A percentile compares a stretch with the other conserved stretches of the same genome.
phyloP scores from a whole-genome alignment of 169 alveolate genomes.

The Blepharisma undulans region DNA sequence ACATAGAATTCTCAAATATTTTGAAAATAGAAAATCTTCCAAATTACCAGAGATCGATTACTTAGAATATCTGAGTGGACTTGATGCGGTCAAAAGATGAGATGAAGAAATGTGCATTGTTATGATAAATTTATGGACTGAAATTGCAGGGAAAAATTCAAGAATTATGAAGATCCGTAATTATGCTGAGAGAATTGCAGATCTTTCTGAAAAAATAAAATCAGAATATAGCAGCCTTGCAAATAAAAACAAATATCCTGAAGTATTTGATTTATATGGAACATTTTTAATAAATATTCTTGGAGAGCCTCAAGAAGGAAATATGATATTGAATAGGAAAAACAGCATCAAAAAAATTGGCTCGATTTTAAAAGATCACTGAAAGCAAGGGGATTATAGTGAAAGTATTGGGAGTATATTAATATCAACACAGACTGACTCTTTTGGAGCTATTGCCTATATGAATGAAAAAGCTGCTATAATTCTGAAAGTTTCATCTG shows the following conservation, averaged over 20 bases:
- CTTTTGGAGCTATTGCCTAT: background rate
- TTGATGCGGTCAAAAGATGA: background rate
- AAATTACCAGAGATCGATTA: background rate
- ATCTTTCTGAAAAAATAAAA: background rate
- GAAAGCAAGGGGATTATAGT: background rate
- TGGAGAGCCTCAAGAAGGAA: background rate
- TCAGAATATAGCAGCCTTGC: background rate
- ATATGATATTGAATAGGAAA: background rate
- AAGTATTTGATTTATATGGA: background rate
- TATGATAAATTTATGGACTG: background rate
- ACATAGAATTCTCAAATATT: background rate
- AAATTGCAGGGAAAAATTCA: background rate
- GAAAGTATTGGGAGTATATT: background rate
- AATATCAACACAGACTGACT: background rate
- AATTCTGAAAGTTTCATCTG: background rate
- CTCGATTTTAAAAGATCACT: background rate
- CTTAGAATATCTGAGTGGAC: background rate
- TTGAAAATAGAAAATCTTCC: background rate
- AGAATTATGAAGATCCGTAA: background rate
- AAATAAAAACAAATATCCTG: background rate
- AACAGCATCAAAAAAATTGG: background rate
- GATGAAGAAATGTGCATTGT: background rate
- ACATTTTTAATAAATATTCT: background rate
- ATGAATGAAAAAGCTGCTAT: background rate
- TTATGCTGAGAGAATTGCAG: background rate